phyloP scores from a whole-genome alignment of 371 early-diverging fungal genomes.

The Saksenaea vasiformis region DNA sequence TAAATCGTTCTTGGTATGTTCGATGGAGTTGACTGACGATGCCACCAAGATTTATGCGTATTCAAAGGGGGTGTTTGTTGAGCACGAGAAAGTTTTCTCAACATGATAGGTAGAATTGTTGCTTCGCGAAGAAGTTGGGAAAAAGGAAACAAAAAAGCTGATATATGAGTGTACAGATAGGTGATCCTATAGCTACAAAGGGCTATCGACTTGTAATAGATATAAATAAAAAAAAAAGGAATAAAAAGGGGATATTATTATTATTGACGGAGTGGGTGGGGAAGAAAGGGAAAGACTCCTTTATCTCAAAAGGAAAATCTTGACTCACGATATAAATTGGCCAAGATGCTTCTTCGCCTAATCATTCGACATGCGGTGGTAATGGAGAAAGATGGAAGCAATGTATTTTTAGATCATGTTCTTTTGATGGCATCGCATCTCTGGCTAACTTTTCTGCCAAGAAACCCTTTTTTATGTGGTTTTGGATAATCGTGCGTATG shows the following conservation, averaged over 20 bases:
- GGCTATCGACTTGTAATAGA: neutral
- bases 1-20: constrained; percentile 62
- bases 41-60: neutral
- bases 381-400: neutral
- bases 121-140: neutral
- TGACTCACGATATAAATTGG: neutral
- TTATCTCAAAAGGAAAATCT: neutral
- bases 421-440: too few species aligned
- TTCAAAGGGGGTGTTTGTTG: neutral
- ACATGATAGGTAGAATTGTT: neutral
- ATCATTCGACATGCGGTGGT: neutral
- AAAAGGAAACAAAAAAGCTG: neutral
- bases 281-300: neutral
- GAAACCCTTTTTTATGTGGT: too few species aligned
- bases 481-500: too few species aligned
- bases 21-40: neutral
- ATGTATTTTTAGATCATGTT: too few species aligned
- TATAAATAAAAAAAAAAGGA: neutral
- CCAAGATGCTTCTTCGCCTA: neutral
- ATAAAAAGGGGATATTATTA: neutral
- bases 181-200: neutral
- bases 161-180: neutral
- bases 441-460: too few species aligned
- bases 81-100: neutral
- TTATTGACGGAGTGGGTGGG: neutral